Conservation (phyloP, 2,329 filamentous ascomycete genomes). For the Aspergillus sclerotialis region DNA sequence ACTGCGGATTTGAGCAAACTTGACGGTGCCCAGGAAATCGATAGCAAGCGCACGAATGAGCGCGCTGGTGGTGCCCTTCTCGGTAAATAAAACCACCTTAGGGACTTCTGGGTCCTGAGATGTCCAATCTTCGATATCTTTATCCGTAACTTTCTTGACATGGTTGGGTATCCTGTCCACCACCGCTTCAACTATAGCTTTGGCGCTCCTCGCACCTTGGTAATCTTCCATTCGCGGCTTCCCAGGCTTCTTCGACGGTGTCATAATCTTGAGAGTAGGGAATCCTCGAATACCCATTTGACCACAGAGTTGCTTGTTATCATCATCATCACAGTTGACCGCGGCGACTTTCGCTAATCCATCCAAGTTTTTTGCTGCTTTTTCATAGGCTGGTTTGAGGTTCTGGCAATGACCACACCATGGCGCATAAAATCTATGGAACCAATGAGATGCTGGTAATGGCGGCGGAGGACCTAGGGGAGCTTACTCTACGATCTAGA, state of each 20-base stretch:
- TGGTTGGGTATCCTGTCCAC: conserved; percentile 86
- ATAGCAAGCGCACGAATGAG: conserved; percentile 79
- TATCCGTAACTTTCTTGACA: conserved; percentile 73
- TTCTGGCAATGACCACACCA: conserved; percentile 98
- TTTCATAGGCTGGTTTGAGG: conserved; percentile 92
- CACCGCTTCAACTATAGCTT: conserved; percentile 79
- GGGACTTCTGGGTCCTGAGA: conserved; percentile 58
- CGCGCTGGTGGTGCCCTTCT: conserved; percentile 82
- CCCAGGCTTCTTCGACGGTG: conserved; percentile 71
- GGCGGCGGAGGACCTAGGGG: conserved; percentile 6
- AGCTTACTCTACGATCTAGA: conserved; percentile 48
- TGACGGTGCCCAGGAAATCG: conserved; percentile 76
- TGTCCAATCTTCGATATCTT: conserved; percentile 70
- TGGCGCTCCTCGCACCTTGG: conserved; percentile 73
- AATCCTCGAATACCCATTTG: conserved; percentile 86
- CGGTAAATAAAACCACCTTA: conserved; percentile 87
- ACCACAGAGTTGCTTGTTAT: conserved; percentile 82
- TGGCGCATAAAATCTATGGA: conserved; percentile 84
- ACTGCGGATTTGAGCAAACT: conserved; percentile 73
- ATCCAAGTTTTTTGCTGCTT: conserved; percentile 80
- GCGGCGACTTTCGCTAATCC: conserved; percentile 92
- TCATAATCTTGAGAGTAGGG: conserved; percentile 90
- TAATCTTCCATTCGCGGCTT: conserved; percentile 87
- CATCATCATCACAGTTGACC: conserved; percentile 88
- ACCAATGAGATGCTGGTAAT: conserved; percentile 15